Conservation (phyloP, 306 rosid species). For the Comarum palustre region DNA sequence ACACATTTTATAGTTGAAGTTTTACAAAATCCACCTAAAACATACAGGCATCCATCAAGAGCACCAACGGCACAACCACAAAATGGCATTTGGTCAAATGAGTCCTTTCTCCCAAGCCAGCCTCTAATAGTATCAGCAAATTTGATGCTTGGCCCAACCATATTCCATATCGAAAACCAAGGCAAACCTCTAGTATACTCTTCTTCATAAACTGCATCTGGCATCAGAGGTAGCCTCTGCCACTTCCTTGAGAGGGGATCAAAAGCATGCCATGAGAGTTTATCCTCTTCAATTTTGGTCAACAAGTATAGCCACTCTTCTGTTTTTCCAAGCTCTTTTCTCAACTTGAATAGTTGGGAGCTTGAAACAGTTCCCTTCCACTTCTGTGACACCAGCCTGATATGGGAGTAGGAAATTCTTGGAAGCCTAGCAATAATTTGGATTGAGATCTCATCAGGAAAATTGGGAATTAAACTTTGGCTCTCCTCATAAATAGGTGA, state of each 20-base stretch:
- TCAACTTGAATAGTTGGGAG: conserved; percentile 56
- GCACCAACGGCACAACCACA: conserved; percentile 85
- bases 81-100: conserved; percentile 79
- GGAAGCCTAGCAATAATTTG: conserved; percentile 93
- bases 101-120: conserved; percentile 73
- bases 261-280: conserved; percentile 68
- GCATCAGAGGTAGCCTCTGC: conserved; percentile 88
- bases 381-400: conserved; percentile 64
- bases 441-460: conserved; percentile 87
- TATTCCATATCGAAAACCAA: conserved; percentile 64
- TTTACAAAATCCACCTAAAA: conserved; percentile 84
- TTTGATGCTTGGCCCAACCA: conserved; percentile 63
- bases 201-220: conserved; percentile 51
- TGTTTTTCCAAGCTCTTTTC: conserved; percentile 72
- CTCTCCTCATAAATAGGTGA: conserved; percentile 48
- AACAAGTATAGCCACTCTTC: conserved; percentile 91
- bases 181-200: conserved; percentile 52
- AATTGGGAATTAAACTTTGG: conserved; percentile 68
- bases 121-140: conserved; percentile 72
- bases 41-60: conserved; percentile 81
- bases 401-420: conserved; percentile 54
- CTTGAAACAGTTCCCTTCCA: conserved; percentile 66
- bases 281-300: conserved; percentile 66
- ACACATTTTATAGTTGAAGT: conserved; percentile 76
- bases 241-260: conserved; percentile 72